These are phyloP conservation scores for Teunomyces tritomae DNA, from an alignment of 805 yeast species.

Conservation along the genomic window DNA sequence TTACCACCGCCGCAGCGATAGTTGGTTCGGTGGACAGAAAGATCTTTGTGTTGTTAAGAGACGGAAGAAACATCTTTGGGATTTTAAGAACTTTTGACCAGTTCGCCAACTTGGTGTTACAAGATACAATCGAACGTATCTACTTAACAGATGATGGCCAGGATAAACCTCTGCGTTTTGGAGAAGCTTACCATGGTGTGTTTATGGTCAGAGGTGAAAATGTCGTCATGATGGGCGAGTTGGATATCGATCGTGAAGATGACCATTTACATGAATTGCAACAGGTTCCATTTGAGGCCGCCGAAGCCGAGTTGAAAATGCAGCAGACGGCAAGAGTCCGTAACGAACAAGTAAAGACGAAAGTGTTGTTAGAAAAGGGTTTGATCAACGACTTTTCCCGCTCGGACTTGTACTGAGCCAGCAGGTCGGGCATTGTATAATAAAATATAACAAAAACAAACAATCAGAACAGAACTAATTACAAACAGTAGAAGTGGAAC, in stretches of 20 bases:
- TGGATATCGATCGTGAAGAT: conserved; percentile 85
- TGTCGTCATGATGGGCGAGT: conserved; percentile 89
- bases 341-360: conserved; percentile 45
- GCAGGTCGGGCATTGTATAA: conserved; percentile 1
- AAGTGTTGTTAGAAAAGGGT: conserved; percentile 51
- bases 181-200: conserved; percentile 76
- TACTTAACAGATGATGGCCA: conserved; percentile 42
- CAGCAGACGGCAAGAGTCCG: conserved; percentile 32
- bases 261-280: conserved; percentile 55
- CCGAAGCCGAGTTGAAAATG: conserved; percentile 44
- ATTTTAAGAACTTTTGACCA: conserved; percentile 94
- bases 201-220: conserved; percentile 94
- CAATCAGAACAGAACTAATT: too few species aligned
- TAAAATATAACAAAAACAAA: background rate
- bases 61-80: conserved; percentile 86
- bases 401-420: conserved; percentile 49
- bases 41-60: conserved; percentile 82
- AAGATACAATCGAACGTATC: conserved; percentile 85
- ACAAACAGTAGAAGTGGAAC: too few species aligned
- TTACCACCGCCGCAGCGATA: conserved; percentile 87
- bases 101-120: conserved; percentile 87
- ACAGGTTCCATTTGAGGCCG: conserved; percentile 60
- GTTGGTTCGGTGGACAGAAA: conserved; percentile 82
- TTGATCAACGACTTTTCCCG: conserved; percentile 55
- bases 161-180: conserved; percentile 48